These are phyloP conservation scores for Dictyostelium firmibasis DNA, from an alignment of 78 protist species.

Conservation along the genomic window DNA sequence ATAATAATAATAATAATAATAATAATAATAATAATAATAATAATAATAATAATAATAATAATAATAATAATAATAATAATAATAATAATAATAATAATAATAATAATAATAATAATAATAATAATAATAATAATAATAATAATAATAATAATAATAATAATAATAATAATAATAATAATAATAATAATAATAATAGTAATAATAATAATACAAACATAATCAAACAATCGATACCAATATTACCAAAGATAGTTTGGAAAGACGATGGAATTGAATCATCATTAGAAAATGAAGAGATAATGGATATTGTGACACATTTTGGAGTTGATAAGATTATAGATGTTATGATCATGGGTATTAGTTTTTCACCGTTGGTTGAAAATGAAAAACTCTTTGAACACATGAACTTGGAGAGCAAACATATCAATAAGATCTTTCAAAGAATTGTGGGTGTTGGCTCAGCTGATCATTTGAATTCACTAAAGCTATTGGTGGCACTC, in stretches of 20 bases:
- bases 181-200: background rate
- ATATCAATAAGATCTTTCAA: constrained; percentile 42
- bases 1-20: background rate
- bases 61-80: background rate
- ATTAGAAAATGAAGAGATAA: constrained; percentile 35
- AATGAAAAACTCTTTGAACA: constrained; percentile 54
- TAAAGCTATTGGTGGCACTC: constrained; percentile 28
- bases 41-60: background rate
- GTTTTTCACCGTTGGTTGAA: constrained; percentile 38
- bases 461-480: constrained; percentile 5
- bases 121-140: background rate
- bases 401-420: constrained; percentile 33
- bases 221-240: background rate
- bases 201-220: background rate
- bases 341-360: constrained; percentile 28
- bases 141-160: background rate
- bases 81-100: background rate
- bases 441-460: background rate
- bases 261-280: constrained; percentile 57
- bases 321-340: constrained; percentile 58
- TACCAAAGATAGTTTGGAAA: constrained; percentile 44
- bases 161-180: too few relatives aligned
- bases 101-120: background rate
- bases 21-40: background rate
- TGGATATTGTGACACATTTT: constrained; percentile 19